These are phyloP conservation scores for Sanghuangporus baumii DNA, from an alignment of 1,284 basidiomycete genomes.

Conservation along the genomic window DNA sequence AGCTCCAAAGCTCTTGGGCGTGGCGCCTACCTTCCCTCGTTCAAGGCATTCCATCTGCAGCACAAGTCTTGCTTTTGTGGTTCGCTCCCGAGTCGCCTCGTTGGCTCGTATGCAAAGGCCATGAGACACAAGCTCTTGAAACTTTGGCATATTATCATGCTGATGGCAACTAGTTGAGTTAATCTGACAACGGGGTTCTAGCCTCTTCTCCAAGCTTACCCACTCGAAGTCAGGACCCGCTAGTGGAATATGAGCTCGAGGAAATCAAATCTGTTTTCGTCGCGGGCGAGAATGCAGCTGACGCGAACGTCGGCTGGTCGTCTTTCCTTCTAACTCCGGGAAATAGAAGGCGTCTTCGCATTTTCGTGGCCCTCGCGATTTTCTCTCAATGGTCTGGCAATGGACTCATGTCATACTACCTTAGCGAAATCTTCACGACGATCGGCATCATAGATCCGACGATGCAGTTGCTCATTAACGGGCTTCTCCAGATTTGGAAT, in stretches of 20 bases:
- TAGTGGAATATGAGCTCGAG: constrained; percentile 66
- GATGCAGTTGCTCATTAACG: constrained; percentile 42
- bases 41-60: constrained; percentile 55
- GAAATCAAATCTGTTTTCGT: constrained; percentile 71
- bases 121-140: constrained; percentile 50
- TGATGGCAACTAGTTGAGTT: constrained; percentile 49
- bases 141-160: constrained; percentile 71
- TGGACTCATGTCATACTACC: constrained; percentile 65
- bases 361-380: constrained; percentile 64
- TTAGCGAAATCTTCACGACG: constrained; percentile 61
- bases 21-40: constrained; percentile 72
- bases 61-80: constrained; percentile 55
- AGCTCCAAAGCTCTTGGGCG: constrained; percentile 58
- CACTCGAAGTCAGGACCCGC: constrained; percentile 48
- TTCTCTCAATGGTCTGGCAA: constrained; percentile 49
- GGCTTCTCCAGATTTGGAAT: constrained; percentile 70
- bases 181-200: neutral
- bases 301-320: constrained; percentile 54
- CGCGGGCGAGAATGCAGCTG: constrained; percentile 44
- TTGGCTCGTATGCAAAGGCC: constrained; percentile 62
- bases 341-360: constrained; percentile 61
- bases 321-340: constrained; percentile 52
- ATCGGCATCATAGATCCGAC: constrained; percentile 64
- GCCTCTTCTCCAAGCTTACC: neutral
- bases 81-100: constrained; percentile 68